Base-by-base conservation (phyloP, 2,329 filamentous ascomycete species). In the Camillea tinctor region DNA sequence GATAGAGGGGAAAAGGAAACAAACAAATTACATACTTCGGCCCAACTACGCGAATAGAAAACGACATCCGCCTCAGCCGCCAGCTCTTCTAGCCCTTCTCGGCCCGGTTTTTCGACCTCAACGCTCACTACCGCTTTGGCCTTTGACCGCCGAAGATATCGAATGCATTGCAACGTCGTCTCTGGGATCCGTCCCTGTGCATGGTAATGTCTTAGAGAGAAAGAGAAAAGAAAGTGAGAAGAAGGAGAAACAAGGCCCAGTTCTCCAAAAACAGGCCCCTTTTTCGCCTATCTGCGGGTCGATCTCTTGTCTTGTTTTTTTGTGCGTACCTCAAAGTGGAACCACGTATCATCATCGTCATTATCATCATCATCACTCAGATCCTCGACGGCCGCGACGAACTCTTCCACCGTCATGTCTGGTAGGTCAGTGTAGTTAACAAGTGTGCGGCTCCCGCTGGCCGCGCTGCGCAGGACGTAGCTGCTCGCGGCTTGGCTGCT, bases 41-140 rank as follows among this genome's bases (percentile, higher is more conserved):
- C 89, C 89, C 89, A 92, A 55, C 79, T 80, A 67, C 82, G 84
- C 13, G 89, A 90, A 74, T 88, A 92, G 72, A 92, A 91, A n/a
- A 92, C 84, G 19, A 90, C 81, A 69, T 92, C 86, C 22, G 88
- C 88, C 66, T 82, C 79, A 44, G 78, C 77, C 23, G 87, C 87
- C 53, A 91, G 79, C 24, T 83, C 78, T 54, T 79, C 75, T 58
- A 92, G 78, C 2, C 86, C 87, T 24, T 75, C 72, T 11, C 89
- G 81, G 13, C 79, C 80, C 1, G 89, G 88, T 71, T 90, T 92
- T 75, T 92, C 89, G 50, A 89, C 77, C 73, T 92, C 90, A 57
- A 92, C 85, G 71, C 89, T 92, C 69, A 92, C 77, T 52, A 68
- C 79, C 52, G 79, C 76, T 4, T 66, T 70, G 23, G 79, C 80